Evolutionary conservation across 805 yeast genomes (phyloP).

Genomic region (Zygotorulaspora chibaensis): DNA sequence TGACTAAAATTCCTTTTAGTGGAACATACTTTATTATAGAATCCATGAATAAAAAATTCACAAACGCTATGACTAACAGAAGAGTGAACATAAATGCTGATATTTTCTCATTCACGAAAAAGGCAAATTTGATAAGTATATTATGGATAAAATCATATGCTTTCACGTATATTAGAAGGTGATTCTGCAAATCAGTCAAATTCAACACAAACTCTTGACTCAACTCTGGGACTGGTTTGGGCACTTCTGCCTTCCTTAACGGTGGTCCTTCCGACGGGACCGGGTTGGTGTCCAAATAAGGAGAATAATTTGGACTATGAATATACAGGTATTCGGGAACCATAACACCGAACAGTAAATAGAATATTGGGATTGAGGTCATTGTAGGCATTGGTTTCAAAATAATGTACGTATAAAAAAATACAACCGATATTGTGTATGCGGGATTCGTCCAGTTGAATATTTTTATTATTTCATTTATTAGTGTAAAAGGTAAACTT

Average conservation of each 20-base stretch:
- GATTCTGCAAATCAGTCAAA: conserved; percentile 79
- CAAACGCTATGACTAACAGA: conserved; percentile 31
- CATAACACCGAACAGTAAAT: conserved; percentile 52
- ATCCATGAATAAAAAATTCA: conserved; percentile 34
- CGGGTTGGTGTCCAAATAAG: conserved; percentile 36
- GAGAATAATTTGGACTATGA: conserved; percentile 57
- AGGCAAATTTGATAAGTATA: conserved; percentile 52
- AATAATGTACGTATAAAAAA: conserved; percentile 48
- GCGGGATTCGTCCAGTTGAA: conserved; percentile 63
- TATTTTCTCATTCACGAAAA: conserved; percentile 57
- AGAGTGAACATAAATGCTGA: conserved; percentile 50
- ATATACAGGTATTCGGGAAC: conserved; percentile 59
- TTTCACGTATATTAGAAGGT: conserved; percentile 60
- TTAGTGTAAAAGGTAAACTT: conserved; percentile 54
- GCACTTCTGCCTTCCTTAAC: conserved; percentile 44
- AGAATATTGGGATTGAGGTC: conserved; percentile 50
- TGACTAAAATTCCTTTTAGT: conserved; percentile 37
- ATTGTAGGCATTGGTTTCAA: conserved; percentile 56
- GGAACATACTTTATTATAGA: conserved; percentile 32
- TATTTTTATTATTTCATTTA: conserved; percentile 53
- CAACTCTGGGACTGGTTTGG: conserved; percentile 73
- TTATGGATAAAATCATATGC: conserved; percentile 54
- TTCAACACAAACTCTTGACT: conserved; percentile 74
- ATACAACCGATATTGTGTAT: conserved; percentile 54
- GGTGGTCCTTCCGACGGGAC: conserved; percentile 50